Evolutionary conservation across 164 flowering plant species (phyloP).

Genomic region (Vitis rotundifolia): DNA sequence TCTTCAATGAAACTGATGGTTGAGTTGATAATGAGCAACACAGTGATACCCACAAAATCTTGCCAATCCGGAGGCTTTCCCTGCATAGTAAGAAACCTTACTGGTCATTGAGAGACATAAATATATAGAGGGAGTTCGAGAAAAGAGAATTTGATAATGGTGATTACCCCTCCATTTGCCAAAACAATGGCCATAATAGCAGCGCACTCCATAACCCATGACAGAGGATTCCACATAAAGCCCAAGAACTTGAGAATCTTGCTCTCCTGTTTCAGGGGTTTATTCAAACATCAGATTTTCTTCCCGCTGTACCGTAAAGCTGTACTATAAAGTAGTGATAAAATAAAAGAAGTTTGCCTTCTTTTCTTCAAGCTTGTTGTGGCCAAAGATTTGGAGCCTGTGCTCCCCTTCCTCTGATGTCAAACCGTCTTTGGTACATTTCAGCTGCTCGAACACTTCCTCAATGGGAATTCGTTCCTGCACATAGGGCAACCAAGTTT

Average conservation of each 20-base stretch:
- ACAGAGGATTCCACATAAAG: slow-evolving; percentile 92
- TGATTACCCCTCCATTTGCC: slow-evolving; percentile 80
- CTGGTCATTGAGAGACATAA: neutral
- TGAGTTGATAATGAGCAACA: slow-evolving; percentile 76
- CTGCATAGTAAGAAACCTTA: slow-evolving; percentile 24
- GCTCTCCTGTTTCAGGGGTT: slow-evolving; percentile 43
- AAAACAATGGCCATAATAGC: slow-evolving; percentile 86
- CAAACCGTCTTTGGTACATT: slow-evolving; percentile 65
- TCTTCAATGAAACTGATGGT: slow-evolving; percentile 90
- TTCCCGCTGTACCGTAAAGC: no score
- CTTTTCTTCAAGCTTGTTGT: slow-evolving; percentile 85
- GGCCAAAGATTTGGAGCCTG: slow-evolving; percentile 72
- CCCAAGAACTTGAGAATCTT: slow-evolving; percentile 82
- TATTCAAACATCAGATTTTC: neutral
- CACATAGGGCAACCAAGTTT: neutral
- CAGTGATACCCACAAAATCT: slow-evolving; percentile 73
- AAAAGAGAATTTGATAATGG: neutral
- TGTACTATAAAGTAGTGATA: neutral
- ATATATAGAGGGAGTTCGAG: neutral
- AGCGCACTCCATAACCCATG: slow-evolving; percentile 91
- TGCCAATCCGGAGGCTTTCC: slow-evolving; percentile 86
- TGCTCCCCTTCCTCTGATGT: slow-evolving; percentile 52
- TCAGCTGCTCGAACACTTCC: slow-evolving; percentile 69
- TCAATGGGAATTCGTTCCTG: slow-evolving; percentile 70
- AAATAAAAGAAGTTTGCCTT: slow-evolving; percentile 24